Conservation (phyloP, 306 rosid species). For the Cicer bijugum region DNA sequence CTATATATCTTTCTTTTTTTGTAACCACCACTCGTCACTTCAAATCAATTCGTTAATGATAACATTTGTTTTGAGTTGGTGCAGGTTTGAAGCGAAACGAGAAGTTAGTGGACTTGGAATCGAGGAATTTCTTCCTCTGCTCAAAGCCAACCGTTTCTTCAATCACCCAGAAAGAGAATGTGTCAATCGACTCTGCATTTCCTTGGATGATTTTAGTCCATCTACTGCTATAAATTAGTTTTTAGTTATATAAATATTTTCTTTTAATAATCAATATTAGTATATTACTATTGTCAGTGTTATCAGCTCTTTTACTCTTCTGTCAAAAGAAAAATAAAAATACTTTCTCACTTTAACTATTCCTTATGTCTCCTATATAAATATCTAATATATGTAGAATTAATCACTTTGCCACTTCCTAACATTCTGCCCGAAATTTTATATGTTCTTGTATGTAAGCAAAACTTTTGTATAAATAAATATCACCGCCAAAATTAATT, state of each 20-base stretch:
- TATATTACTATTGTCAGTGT: too few relatives aligned
- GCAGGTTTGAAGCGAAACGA: conserved; percentile 62
- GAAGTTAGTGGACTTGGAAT: conserved; percentile 57
- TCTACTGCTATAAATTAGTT: conserved; percentile 35
- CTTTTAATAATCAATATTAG: too few relatives aligned
- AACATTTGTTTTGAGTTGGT: background rate
- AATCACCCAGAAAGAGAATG: conserved; percentile 21
- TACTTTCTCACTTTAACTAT: too few relatives aligned
- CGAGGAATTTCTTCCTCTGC: conserved; percentile 68
- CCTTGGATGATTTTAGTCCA: conserved; percentile 47
- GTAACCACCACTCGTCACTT: too few relatives aligned
- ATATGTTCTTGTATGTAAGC: too few relatives aligned
- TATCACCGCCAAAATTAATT: too few relatives aligned
- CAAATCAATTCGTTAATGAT: background rate
- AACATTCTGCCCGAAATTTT: too few relatives aligned
- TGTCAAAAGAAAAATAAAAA: too few relatives aligned
- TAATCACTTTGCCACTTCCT: background rate
- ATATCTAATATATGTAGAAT: background rate
- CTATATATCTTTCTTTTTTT: background rate
- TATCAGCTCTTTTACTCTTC: too few relatives aligned
- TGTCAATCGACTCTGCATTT: conserved; percentile 38
- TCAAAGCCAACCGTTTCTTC: conserved; percentile 41
- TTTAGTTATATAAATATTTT: too few relatives aligned
- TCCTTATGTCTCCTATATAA: background rate
- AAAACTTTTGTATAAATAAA: too few relatives aligned